Conservation (phyloP, 1,284 basidiomycete species). For the Ceratobasidium sp. region DNA sequence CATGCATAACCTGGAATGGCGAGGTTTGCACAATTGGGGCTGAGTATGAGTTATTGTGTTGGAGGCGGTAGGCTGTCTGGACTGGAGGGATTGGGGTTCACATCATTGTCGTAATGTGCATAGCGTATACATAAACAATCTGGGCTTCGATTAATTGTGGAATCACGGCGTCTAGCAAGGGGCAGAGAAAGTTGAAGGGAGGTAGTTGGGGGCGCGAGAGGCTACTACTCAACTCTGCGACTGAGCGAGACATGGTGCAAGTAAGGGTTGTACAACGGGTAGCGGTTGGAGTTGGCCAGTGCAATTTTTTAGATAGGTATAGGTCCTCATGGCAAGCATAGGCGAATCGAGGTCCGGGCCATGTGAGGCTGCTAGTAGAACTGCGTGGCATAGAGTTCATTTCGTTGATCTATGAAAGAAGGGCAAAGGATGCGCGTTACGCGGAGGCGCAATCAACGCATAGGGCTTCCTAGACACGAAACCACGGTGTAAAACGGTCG, state of each 20-base stretch:
- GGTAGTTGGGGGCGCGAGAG: no score
- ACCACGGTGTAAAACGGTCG: not conserved
- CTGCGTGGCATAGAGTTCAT: not conserved
- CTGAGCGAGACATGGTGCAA: not conserved
- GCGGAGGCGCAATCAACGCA: constrained; percentile 13
- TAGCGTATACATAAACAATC: no score
- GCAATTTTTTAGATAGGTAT: not conserved
- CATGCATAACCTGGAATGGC: not conserved
- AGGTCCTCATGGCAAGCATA: not conserved
- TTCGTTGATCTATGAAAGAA: not conserved
- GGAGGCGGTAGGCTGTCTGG: not conserved
- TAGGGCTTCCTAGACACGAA: not conserved
- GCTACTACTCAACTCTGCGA: not conserved
- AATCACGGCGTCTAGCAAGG: no score
- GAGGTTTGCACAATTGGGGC: not conserved
- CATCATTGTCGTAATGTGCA: not conserved
- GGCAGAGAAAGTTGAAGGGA: no score
- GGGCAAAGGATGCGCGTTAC: not conserved
- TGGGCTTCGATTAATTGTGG: no score
- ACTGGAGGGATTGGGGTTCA: no score
- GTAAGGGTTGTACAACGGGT: not conserved
- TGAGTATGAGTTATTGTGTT: not conserved
- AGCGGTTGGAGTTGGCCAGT: not conserved
- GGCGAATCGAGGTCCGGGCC: not conserved
- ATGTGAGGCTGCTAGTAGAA: constrained; percentile 14